phyloP scores from a whole-genome alignment of 306 rosid species.

The Cucurbita moschata region DNA sequence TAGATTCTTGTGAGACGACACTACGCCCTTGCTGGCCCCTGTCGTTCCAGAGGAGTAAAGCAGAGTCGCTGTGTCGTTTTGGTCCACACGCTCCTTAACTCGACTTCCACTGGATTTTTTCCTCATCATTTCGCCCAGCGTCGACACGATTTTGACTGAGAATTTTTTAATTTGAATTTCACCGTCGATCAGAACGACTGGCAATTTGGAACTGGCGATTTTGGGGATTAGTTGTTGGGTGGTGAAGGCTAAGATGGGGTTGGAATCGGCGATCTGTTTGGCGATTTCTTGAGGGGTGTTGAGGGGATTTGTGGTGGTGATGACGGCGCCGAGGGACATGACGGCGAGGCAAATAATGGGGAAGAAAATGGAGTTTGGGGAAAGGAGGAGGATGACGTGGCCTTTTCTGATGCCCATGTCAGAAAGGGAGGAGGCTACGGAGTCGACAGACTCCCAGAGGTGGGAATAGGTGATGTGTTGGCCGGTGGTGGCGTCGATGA shows the following conservation, averaged over 20 bases:
- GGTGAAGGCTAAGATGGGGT: conserved; percentile 64
- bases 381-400: conserved; percentile 58
- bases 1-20: conserved; percentile 61
- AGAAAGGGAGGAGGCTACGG: conserved; percentile 44
- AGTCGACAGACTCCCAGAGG: conserved; percentile 52
- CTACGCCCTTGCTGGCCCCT: conserved; percentile 79
- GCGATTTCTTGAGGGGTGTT: conserved; percentile 64
- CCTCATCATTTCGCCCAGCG: conserved; percentile 40
- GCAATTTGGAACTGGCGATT: conserved; percentile 27
- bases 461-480: conserved; percentile 36
- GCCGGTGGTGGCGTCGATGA: conserved; percentile 74
- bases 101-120: conserved; percentile 9
- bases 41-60: conserved; percentile 88
- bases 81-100: conserved; percentile 33
- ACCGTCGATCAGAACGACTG: conserved; percentile 35
- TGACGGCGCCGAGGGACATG: conserved; percentile 80
- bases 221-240: conserved; percentile 36
- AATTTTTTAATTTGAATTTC: background rate
- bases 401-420: conserved; percentile 59
- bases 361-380: conserved; percentile 70
- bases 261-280: conserved; percentile 67
- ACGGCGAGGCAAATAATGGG: conserved; percentile 70
- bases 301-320: conserved; percentile 87
- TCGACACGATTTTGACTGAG: background rate
- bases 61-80: conserved; percentile 71